Conservation (phyloP, 2,329 filamentous ascomycete genomes). For the Diaporthe sp. region DNA sequence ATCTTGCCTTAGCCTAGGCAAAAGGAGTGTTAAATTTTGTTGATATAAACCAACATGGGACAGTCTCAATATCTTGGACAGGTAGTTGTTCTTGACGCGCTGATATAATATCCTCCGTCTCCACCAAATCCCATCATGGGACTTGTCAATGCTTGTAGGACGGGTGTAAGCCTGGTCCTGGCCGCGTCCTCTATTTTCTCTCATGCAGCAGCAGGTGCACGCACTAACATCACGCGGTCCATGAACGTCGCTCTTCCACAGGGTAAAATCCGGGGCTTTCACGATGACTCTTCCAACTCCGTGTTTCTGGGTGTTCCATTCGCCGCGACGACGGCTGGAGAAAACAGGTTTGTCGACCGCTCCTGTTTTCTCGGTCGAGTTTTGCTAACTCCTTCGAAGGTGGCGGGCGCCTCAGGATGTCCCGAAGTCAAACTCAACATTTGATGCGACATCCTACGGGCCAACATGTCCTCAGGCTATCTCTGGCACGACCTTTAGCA, state of each 20-base stretch:
- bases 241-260: not conserved
- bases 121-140: not conserved
- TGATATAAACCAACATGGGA: not conserved
- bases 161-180: not conserved
- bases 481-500: conserved; percentile 47
- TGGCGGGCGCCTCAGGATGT: conserved; percentile 50
- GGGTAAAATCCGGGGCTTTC: not conserved
- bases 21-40: not conserved
- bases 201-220: not conserved
- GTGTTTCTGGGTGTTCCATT: conserved; percentile 57
- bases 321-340: conserved; percentile 55
- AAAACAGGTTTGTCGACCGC: conserved; percentile 48
- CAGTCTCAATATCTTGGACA: not conserved
- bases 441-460: conserved; percentile 48
- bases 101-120: not conserved
- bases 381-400: conserved; percentile 19
- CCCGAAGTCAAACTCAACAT: conserved; percentile 41
- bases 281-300: conserved; percentile 28
- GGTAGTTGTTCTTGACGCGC: not conserved
- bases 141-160: not conserved
- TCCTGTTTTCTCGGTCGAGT: too few relatives aligned
- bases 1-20: not conserved
- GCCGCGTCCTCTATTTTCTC: not conserved
- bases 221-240: not conserved
- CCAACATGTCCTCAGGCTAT: conserved; percentile 45